phyloP scores from a whole-genome alignment of 345 rosid genomes.

The Camelina hispida region DNA sequence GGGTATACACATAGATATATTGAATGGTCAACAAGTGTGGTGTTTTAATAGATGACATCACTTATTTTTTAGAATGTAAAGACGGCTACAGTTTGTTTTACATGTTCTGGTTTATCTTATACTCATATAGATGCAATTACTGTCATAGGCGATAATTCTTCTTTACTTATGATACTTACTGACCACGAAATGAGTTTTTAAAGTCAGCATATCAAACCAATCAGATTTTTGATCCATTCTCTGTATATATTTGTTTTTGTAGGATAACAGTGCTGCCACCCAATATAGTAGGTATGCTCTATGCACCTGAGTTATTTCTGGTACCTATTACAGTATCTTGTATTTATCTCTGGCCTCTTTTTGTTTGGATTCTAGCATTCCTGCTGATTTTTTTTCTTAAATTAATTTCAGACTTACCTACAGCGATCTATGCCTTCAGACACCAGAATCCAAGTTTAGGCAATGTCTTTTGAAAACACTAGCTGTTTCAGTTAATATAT shows the following conservation, averaged over 20 bases:
- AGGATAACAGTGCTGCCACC: slow-evolving; percentile 67
- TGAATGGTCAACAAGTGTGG: slow-evolving; percentile 1
- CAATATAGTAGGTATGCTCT: slow-evolving; percentile 76
- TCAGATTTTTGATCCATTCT: slow-evolving; percentile 19
- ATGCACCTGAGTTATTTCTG: slow-evolving; percentile 31
- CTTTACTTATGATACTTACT: slow-evolving; percentile 2
- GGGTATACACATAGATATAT: background rate
- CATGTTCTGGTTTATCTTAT: slow-evolving; percentile 8
- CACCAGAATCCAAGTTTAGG: slow-evolving; percentile 96
- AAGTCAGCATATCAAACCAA: slow-evolving; percentile 8
- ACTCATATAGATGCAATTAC: background rate
- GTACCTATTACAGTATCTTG: slow-evolving; percentile 17
- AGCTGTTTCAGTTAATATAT: slow-evolving; percentile 79
- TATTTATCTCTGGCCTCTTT: slow-evolving; percentile 27
- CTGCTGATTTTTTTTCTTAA: slow-evolving; percentile 27
- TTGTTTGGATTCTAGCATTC: slow-evolving; percentile 15
- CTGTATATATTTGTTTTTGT: slow-evolving; percentile 44
- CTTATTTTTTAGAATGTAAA: background rate
- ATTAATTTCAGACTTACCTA: slow-evolving; percentile 82
- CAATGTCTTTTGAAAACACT: slow-evolving; percentile 86
- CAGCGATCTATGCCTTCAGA: slow-evolving; percentile 96
- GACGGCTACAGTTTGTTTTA: slow-evolving; percentile 1
- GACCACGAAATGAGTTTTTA: background rate
- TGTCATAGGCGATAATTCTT: slow-evolving; percentile 3
- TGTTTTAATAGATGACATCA: background rate